phyloP scores from a whole-genome alignment of 768 basidiomycete genomes.

The Brasilioporus rufonigricans region DNA sequence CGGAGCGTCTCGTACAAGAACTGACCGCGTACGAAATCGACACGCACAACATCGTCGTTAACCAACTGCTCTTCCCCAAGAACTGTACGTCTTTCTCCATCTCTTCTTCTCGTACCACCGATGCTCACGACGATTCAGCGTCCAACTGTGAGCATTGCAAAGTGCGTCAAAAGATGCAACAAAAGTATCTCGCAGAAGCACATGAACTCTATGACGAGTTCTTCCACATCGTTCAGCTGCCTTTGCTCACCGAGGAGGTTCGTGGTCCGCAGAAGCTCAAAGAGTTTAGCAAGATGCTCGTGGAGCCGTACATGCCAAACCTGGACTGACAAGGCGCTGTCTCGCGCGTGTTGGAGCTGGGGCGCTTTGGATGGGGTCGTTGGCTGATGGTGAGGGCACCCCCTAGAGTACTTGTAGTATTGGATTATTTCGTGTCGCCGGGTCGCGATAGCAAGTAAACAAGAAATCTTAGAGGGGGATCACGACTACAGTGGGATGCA shows the following conservation, averaged over 20 bases:
- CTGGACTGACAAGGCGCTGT: constrained; percentile 16
- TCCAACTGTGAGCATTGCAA: constrained; percentile 95
- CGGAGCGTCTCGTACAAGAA: constrained; percentile 96
- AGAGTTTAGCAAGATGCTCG: constrained; percentile 90
- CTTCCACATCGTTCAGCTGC: constrained; percentile 95
- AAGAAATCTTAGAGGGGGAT: no score
- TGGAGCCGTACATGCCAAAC: constrained; percentile 68
- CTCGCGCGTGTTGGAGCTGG: no score
- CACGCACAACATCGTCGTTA: constrained; percentile 98
- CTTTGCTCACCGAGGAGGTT: constrained; percentile 94
- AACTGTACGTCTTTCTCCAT: constrained; percentile 53
- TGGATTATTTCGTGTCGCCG: constrained; percentile 6
- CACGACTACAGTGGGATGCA: no score
- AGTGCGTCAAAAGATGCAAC: constrained; percentile 96
- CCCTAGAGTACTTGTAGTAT: not conserved
- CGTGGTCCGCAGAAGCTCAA: constrained; percentile 91
- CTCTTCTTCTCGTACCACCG: not conserved
- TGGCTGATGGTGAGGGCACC: not conserved
- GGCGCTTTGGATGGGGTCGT: no score
- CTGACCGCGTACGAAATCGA: constrained; percentile 93
- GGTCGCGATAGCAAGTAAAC: constrained; percentile 16
- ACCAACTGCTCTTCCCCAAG: constrained; percentile 94
- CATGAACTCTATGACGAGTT: constrained; percentile 98
- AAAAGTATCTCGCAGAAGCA: constrained; percentile 94
- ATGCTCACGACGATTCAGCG: constrained; percentile 39